These are phyloP conservation scores for Acanthamoeba lenticulata DNA, from an alignment of 208 protist species.

Conservation along the genomic window DNA sequence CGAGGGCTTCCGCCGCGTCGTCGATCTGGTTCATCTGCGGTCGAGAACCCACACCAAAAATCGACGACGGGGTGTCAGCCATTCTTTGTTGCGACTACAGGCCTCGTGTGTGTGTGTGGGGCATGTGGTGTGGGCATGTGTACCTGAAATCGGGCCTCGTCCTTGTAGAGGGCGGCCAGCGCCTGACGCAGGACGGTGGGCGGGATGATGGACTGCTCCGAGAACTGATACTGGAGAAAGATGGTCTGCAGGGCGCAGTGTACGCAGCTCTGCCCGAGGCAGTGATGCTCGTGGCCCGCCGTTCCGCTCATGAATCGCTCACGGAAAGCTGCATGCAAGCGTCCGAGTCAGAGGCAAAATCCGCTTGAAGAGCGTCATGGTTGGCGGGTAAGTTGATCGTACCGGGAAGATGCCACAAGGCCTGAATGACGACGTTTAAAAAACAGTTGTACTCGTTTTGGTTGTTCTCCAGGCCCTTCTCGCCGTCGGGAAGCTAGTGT, in stretches of 20 bases:
- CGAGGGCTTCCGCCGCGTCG: conserved; percentile 2
- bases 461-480: conserved; percentile 67
- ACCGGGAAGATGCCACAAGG: conserved; percentile 66
- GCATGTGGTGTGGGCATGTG: no score
- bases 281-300: background rate
- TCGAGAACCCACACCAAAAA: background rate
- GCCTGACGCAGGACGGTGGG: background rate
- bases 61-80: background rate
- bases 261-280: background rate
- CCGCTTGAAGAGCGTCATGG: no score
- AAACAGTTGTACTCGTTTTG: conserved; percentile 68
- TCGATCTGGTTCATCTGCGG: background rate
- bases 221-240: conserved; percentile 33
- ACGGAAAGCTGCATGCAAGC: background rate
- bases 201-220: conserved; percentile 12
- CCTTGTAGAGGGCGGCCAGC: conserved; percentile 4
- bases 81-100: no score
- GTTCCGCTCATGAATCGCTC: background rate
- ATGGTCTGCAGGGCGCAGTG: conserved; percentile 8
- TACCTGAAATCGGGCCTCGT: conserved; percentile 16
- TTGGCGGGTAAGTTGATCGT: background rate
- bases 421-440: conserved; percentile 67
- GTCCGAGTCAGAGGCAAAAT: no score
- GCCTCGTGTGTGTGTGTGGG: no score
- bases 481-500: background rate